Percentiles rank a stretch among this genome's conserved stretches.
Evolutionary conservation across 768 basidiomycete genomes (phyloP).

Genomic region (Mycena rosella): DNA sequence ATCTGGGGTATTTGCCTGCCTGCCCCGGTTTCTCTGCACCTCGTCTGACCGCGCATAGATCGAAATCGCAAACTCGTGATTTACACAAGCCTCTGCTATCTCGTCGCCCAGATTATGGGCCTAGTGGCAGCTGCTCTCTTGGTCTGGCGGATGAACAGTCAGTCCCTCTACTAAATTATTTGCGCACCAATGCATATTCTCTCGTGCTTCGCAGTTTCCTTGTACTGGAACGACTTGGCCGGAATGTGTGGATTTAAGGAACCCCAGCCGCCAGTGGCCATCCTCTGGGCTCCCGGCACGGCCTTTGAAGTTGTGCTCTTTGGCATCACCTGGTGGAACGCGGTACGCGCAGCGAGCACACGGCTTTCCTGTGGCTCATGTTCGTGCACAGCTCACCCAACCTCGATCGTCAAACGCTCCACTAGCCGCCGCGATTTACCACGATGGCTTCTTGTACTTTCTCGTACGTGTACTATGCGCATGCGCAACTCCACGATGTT

Average conservation of each 20-base stretch:
- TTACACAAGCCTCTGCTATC: constrained; percentile 15
- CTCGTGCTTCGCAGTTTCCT: background rate
- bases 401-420: constrained; percentile 27
- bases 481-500: background rate
- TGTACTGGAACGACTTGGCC: background rate
- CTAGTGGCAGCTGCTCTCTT: constrained; percentile 12
- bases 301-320: constrained; percentile 31
- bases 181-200: background rate
- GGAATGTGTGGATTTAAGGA: constrained; percentile 24
- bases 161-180: background rate
- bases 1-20: constrained; percentile 28
- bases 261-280: constrained; percentile 1
- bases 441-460: constrained; percentile 31
- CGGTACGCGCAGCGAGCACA: too few species aligned
- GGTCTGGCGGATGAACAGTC: constrained; percentile 24
- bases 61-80: constrained; percentile 30
- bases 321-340: constrained; percentile 32
- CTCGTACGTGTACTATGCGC: constrained; percentile 24
- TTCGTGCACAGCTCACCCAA: too few species aligned
- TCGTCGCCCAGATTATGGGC: constrained; percentile 18
- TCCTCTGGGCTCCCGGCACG: constrained; percentile 32
- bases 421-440: constrained; percentile 27
- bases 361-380: too few species aligned
- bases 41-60: constrained; percentile 13
- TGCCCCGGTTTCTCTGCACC: background rate